Base-by-base conservation (phyloP, 1,284 basidiomycete genomes). In the Hemileia vastatrix region DNA sequence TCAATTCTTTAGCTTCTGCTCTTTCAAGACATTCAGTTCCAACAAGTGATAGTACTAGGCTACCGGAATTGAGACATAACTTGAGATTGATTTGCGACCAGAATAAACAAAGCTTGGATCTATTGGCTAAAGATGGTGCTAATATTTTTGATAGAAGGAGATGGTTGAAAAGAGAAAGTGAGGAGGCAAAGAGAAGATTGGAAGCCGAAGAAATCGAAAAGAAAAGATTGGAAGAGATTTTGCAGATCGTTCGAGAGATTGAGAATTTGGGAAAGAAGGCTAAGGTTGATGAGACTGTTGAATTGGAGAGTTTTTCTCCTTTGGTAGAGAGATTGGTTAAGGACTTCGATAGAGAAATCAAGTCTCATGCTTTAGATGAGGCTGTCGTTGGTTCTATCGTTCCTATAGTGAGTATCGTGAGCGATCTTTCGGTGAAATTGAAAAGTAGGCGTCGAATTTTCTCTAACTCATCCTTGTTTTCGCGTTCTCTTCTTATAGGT, bases 1-100 rank as follows among this genome's bases (percentile, higher is more conserved):
- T 92, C 56, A 64, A 18, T 60, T 61, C 33, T 66, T 92, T 91
- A 89, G 85, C 86, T 11, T 45, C 69, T 68, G 24, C 90, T 90
- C 0, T 85, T 88, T 0, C 83, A 83, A 9, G 91, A 96, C 69
- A 81, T 84, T 65, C 52, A 6, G 69, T 72, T 6, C 90, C 90
- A 0, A 85, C 89, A 0, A 83, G 83, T 9, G 91, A 97, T 68
- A 81, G 84, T 1, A 88, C 85, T 49, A 85, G 88, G 64, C 83
- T 98, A 66, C 93, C 93, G 0, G 95, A 99, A 79, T 84, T 99
- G n/a, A 84, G 92, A 32, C 93, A 98, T 75, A 98, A 98, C 75
- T 77, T 98, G 24, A 83, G 86, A 5, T 81, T 97, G 48, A 90
- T 98, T 49, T 81, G 84, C 1, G 88, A 92, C 48, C 80, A 83